Base-by-base conservation (phyloP, 176 grass and related monocot species). In the Musa troglodytarum region DNA sequence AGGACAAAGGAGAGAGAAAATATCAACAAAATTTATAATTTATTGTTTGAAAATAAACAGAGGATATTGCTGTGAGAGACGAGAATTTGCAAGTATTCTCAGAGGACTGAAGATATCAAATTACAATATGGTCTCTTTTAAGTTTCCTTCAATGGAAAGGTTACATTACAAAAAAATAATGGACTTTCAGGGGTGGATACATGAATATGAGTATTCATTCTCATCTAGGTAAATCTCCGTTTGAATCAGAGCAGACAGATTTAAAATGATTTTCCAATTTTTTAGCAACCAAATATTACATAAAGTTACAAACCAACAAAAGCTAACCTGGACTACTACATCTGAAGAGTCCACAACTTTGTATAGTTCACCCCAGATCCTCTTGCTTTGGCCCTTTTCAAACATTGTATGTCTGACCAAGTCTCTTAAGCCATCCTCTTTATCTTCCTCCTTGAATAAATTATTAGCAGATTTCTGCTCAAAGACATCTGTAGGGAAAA, bases 351-450 rank as follows among this genome's bases (percentile, higher is more conserved):
- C 90, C 53, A 97, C 76, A 80, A 97, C 94, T 90, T 93, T 97
- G 82, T 97, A 97, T 16, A 97, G 82, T 82, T 93, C 94, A 88
- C 93, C 94, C 94, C 94, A 97, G 69, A 97, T 97, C 79, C 90
- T 83, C 83, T 97, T 97, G 81, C 90, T 93, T 69, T 93, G 90
- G 15, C 93, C 93, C 70, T 97, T 97, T 81, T 97, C 93, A 75
- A 97, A 97, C 93, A 97, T 97, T 16, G 90, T 97, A 76, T 97
- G 93, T 19, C 93, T 83, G 11, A 97, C 93, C 29, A 97, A 82
- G 76, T 97, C 94, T 80, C 90, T 82, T 72, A 97, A 86, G 11
- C 94, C 94, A 83, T 97, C 90, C 85, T 97, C 90, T 63, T 96
- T 83, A 2, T 83, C 85, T 23, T 88, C 94, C 58, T 87, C 90